Base-by-base conservation (phyloP, 176 grass and related monocot genomes). In the Cymbopogon citratus region DNA sequence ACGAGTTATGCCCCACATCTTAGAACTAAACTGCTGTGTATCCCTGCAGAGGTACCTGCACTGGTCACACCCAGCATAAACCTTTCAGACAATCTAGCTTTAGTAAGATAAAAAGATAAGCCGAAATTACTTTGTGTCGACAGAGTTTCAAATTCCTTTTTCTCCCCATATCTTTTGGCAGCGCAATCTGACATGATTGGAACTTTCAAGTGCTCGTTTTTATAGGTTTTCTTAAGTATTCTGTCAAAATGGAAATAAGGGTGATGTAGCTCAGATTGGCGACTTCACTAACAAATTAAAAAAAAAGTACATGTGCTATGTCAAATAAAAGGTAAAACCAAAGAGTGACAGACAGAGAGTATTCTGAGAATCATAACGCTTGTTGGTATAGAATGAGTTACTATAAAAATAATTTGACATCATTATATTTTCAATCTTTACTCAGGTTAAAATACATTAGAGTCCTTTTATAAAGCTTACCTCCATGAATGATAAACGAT, bases 1-100 rank as follows among this genome's bases (percentile, higher is more conserved):
- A 48, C 45, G 67, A 64, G 66, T 43, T 79, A 85, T 48, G 46
- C 68, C 41, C 73, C 83, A 66, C 61, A 69, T 76, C 81, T 81
- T 85, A 75, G 41, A 43, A 43, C 75, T 81, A 77, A 63, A 85
- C 74, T 81, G 73, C 15, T 41, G 45, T 56, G 83, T 51, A 87
- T 80, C 27, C 35, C 90, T 48, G 70, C 38, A 44, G 79, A 87
- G 33, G 44, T 48, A 66, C 35, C 87, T 81, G n/a, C 44, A 69
- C 77, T 43, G 66, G 87, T 92, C 52, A 83, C 61, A 69, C 79
- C 88, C 36, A 81, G 81, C 41, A 87, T 89, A 61, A 89, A 75
- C 29, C 70, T 84, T 91, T 91, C 80, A 44, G 74, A 48, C 26
- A 85, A 40, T 66, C 84, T 73, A 69, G 81, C 63, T 91, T 88